Conservation (phyloP, 225 moss, liverwort and hornwort species). For the Sphagnum contortum region DNA sequence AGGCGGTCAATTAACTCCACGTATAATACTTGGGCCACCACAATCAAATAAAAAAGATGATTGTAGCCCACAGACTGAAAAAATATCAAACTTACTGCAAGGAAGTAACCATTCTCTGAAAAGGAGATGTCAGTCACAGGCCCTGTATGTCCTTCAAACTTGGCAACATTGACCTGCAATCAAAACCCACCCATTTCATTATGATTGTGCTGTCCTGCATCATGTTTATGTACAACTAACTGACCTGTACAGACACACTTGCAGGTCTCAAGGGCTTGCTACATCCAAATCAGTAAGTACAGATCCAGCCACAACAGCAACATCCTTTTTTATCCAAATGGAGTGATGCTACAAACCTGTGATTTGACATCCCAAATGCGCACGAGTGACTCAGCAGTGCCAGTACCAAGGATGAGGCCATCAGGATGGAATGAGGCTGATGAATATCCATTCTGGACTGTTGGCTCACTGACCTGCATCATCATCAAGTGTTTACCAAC, state of each 20-base stretch:
- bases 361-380: slow-evolving; percentile 99
- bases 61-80: background rate
- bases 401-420: slow-evolving; percentile 90
- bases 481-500: background rate
- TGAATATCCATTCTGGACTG: slow-evolving; percentile 86
- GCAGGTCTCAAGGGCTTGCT: too few species aligned
- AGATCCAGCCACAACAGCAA: too few species aligned
- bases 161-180: slow-evolving; percentile 85
- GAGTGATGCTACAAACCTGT: slow-evolving; percentile 35
- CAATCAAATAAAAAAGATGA: too few species aligned
- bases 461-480: slow-evolving; percentile 71
- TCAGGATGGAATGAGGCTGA: slow-evolving; percentile 97
- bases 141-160: slow-evolving; percentile 90
- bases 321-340: too few species aligned
- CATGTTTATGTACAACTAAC: too few species aligned
- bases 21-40: too few species aligned
- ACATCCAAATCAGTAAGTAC: too few species aligned
- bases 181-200: background rate
- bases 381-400: slow-evolving; percentile 90
- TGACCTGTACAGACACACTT: too few species aligned
- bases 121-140: slow-evolving; percentile 95
- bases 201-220: background rate
- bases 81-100: slow-evolving; percentile 61
- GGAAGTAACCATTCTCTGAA: slow-evolving; percentile 98
- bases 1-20: too few species aligned